Conservation (phyloP, 768 basidiomycete genomes). For the Mycena olivaceomarginata region DNA sequence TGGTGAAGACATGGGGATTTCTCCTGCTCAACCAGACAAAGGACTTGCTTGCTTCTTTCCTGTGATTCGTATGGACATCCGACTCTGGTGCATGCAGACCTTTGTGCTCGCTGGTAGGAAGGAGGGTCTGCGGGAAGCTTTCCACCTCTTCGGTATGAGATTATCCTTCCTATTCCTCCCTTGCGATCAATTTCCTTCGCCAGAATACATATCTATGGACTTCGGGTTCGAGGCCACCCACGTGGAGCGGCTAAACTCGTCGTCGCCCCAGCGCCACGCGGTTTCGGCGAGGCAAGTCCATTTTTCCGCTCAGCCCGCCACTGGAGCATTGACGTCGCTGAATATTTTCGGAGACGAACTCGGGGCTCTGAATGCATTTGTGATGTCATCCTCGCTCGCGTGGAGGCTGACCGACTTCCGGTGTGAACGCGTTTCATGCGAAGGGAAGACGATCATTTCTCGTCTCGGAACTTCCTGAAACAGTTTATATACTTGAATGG, state of each 20-base stretch:
- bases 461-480: background rate
- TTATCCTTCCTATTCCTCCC: background rate
- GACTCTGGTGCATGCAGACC: too few species aligned
- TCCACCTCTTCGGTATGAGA: background rate
- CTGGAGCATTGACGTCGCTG: background rate
- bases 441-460: background rate
- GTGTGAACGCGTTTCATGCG: constrained; percentile 23
- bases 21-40: too few species aligned
- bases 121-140: too few species aligned
- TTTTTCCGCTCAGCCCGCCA: background rate
- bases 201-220: background rate
- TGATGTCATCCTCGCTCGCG: constrained; percentile 30
- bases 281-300: background rate
- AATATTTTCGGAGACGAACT: background rate
- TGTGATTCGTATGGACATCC: too few species aligned
- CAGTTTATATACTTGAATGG: background rate
- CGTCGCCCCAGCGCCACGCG: background rate
- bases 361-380: background rate
- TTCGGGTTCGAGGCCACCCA: background rate
- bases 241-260: constrained; percentile 4
- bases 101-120: too few species aligned
- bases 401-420: constrained; percentile 16
- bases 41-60: too few species aligned
- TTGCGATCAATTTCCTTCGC: background rate
- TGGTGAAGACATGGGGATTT: too few species aligned